These are phyloP conservation scores for Lasiodiplodia citricola DNA, from an alignment of 2,329 filamentous ascomycete genomes.

Conservation along the genomic window DNA sequence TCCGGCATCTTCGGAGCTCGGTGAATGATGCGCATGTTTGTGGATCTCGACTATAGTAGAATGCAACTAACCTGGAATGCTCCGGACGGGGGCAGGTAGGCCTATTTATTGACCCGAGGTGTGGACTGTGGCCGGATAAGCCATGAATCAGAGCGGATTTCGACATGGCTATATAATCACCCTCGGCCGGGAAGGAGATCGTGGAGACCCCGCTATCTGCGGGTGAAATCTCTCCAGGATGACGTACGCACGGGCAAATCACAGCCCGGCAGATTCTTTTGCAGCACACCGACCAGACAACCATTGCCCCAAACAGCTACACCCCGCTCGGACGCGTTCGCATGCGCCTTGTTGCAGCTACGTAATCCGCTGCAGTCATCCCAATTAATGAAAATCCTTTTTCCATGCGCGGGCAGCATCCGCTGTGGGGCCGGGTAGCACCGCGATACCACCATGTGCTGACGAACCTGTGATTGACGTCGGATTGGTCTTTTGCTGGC, in stretches of 20 bases:
- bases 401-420: constrained; percentile 13
- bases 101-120: neutral
- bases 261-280: constrained; percentile 17
- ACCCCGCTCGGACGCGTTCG: neutral
- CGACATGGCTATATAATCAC: constrained; percentile 1
- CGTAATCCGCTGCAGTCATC: neutral
- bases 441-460: neutral
- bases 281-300: neutral
- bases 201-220: constrained; percentile 14
- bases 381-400: constrained; percentile 14
- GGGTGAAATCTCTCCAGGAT: constrained; percentile 18
- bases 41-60: neutral
- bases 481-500: neutral
- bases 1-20: neutral
- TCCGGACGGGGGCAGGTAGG: neutral
- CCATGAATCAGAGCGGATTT: neutral
- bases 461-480: constrained; percentile 13
- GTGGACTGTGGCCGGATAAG: neutral
- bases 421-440: constrained; percentile 2
- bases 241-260: constrained; percentile 16
- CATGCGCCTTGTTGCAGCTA: neutral
- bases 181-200: neutral
- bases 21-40: neutral
- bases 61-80: neutral
- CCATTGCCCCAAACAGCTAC: neutral